phyloP scores from a whole-genome alignment of 768 basidiomycete genomes.

The Phallus indusiatus region DNA sequence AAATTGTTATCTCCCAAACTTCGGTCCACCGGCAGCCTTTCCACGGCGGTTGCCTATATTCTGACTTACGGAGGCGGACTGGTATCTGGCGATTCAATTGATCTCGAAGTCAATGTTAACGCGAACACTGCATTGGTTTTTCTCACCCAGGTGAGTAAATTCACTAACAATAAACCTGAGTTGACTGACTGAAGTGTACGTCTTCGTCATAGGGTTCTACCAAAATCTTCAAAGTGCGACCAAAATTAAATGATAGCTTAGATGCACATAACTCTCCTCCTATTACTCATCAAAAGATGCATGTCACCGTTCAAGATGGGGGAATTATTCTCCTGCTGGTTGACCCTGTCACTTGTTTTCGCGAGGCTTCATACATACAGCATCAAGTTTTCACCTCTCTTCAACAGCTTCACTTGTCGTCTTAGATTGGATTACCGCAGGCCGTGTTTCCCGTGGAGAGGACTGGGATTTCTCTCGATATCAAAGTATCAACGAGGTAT shows the following conservation, averaged over 20 bases:
- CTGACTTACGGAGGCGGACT: conserved; percentile 89
- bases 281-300: conserved; percentile 54
- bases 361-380: conserved; percentile 73
- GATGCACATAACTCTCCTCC: background rate
- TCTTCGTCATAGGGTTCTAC: conserved; percentile 62
- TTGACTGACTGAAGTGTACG: background rate
- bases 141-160: conserved; percentile 68
- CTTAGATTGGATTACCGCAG: conserved; percentile 90
- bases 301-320: conserved; percentile 40
- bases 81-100: conserved; percentile 73
- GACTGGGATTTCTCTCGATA: conserved; percentile 86
- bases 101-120: conserved; percentile 52
- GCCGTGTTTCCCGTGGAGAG: conserved; percentile 73
- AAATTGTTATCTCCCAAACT: conserved; percentile 75
- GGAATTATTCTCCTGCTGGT: conserved; percentile 75
- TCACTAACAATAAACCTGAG: conserved; percentile 5
- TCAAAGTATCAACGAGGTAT: conserved; percentile 78
- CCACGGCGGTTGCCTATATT: conserved; percentile 56
- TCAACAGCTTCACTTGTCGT: conserved; percentile 54
- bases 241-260: conserved; percentile 23
- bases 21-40: conserved; percentile 14
- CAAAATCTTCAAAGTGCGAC: conserved; percentile 83
- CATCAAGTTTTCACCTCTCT: conserved; percentile 67
- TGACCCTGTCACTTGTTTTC: conserved; percentile 90
- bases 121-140: conserved; percentile 52